These are phyloP conservation scores for Heterococcus sp. DNA, from an alignment of 108 stramenopile species.

Conservation along the genomic window DNA sequence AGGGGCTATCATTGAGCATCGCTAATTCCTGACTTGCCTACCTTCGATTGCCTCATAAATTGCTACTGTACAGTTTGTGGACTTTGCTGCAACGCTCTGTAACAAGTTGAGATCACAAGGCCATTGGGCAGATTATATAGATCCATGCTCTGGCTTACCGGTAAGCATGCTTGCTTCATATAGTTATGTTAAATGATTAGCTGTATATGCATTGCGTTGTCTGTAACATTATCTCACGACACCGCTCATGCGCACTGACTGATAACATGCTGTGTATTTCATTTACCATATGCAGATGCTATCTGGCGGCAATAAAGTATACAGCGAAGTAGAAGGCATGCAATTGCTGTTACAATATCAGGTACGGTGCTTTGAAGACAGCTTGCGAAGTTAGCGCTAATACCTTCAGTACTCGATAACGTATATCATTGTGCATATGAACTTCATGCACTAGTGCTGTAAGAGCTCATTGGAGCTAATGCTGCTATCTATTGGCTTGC, in stretches of 20 bases:
- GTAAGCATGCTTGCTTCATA: slow-evolving; percentile 66
- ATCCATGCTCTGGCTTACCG: slow-evolving; percentile 93
- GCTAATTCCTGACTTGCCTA: no score
- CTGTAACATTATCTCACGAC: no score
- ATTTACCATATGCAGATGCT: slow-evolving; percentile 26
- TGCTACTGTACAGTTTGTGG: slow-evolving; percentile 21
- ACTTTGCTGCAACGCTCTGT: slow-evolving; percentile 29
- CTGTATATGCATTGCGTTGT: no score
- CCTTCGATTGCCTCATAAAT: background rate
- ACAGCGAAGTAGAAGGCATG: slow-evolving; percentile 89
- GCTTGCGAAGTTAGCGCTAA: background rate
- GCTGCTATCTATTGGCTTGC: background rate
- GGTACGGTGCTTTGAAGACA: background rate
- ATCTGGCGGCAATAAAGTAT: slow-evolving; percentile 66
- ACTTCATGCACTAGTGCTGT: no score
- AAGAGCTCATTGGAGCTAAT: background rate
- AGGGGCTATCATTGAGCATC: no score
- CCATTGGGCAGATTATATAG: slow-evolving; percentile 79
- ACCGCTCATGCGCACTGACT: no score
- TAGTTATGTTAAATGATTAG: no score
- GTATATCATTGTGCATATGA: background rate
- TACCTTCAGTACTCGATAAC: background rate
- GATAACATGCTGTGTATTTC: no score
- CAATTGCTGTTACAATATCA: slow-evolving; percentile 77
- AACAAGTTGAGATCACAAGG: slow-evolving; percentile 16